Evolutionary conservation across 2,329 filamentous ascomycete species (phyloP).

Genomic region (Leptoxyphium fumago): DNA sequence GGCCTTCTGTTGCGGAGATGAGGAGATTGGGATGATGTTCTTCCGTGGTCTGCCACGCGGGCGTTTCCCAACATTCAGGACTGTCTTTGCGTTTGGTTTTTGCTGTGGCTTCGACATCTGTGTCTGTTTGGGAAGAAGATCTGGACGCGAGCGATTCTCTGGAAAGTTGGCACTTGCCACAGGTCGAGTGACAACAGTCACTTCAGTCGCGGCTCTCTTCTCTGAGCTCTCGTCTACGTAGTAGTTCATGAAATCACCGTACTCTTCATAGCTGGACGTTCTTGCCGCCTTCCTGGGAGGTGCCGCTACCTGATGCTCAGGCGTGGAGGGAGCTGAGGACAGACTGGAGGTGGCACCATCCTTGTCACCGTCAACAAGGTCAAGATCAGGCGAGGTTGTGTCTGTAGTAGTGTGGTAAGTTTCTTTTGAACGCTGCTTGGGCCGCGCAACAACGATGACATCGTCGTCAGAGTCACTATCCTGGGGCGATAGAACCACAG

Average conservation of each 20-base stretch:
- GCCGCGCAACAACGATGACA: slow-evolving; percentile 12
- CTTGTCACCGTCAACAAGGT: slow-evolving; percentile 5
- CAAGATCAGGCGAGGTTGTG: slow-evolving; percentile 1
- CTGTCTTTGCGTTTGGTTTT: not conserved
- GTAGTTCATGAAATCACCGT: slow-evolving; percentile 19
- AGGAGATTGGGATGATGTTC: not conserved
- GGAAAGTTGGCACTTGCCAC: not conserved
- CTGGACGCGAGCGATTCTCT: not conserved
- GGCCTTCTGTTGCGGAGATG: not conserved
- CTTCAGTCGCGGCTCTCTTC: slow-evolving; percentile 2
- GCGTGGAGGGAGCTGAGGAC: slow-evolving; percentile 8
- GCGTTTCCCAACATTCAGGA: not conserved
- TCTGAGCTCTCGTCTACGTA: slow-evolving; percentile 17
- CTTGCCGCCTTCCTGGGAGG: too few relatives aligned
- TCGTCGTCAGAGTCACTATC: slow-evolving; percentile 2
- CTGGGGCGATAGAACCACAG: not conserved
- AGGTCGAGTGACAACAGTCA: not conserved
- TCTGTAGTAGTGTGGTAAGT: slow-evolving; percentile 3
- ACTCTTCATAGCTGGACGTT: slow-evolving; percentile 4
- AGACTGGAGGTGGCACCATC: slow-evolving; percentile 1
- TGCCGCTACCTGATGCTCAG: not conserved
- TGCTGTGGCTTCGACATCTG: not conserved
- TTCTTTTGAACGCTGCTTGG: slow-evolving; percentile 4
- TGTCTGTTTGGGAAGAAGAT: not conserved
- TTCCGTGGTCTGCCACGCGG: not conserved